Base-by-base conservation (phyloP, 2,329 filamentous ascomycete species). In the Raffaelea arxii region DNA sequence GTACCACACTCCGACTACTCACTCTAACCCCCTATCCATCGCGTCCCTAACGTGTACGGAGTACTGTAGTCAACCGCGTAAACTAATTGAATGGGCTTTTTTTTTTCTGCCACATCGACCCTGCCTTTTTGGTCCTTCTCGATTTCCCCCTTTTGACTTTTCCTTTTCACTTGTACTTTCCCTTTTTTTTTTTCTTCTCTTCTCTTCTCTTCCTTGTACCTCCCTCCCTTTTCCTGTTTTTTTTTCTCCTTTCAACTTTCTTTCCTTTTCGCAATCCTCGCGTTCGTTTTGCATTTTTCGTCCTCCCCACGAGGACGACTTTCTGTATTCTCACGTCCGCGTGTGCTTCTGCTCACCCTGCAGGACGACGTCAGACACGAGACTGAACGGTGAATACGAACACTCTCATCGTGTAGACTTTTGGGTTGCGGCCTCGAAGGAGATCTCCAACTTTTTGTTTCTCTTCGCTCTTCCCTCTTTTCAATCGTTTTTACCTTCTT, bases 81-180 rank as follows among this genome's bases (percentile, higher is more conserved):
- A n/a, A n/a, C n/a, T n/a, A n/a, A n/a, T n/a, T n/a, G n/a, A n/a
- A n/a, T n/a, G n/a, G n/a, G 49, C 39, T 41, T 51, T 55, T 46
- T 50, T 49, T 48, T 40, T 54, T 48, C 50, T 56, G 56, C 56
- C 57, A 58, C 58, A 44, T 56, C 52, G 54, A 56, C 54, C 53
- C 24, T 7, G 49, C 58, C 52, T 51, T n/a, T n/a, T n/a, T n/a
- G n/a, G n/a, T n/a, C n/a, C n/a, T 53, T 55, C 51, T 51, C 23
- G 16, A 53, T 47, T 51, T 51, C 51, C 51, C 52, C 42, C 46
- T 52, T 54, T 47, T 54, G 54, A 48, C 50, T 46, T 43, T 39
- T 18, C 22, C n/a, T 21, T 21, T 11, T 25, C 21, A 27, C 25
- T 25, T 27, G 18, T 36, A 30, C 22, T 22, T 12, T 21, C 36